Conservation (phyloP, 768 basidiomycete species). For the Boletus pseudo-olivaceus region DNA sequence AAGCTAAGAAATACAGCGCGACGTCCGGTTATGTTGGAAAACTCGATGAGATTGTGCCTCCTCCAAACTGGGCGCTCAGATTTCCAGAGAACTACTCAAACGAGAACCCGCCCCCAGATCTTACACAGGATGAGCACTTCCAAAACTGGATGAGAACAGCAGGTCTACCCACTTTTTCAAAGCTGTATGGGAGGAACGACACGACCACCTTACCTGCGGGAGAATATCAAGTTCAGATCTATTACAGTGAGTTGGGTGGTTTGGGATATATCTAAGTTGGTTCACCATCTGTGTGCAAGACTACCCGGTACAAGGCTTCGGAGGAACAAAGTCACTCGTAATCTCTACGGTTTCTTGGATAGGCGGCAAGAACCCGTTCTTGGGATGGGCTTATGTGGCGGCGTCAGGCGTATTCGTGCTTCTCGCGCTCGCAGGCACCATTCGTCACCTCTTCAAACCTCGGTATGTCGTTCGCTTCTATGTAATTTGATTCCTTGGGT, state of each 20-base stretch:
- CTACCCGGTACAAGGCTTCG: conserved; percentile 87
- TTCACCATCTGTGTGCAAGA: conserved; percentile 46
- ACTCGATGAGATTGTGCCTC: conserved; percentile 73
- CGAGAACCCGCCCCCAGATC: conserved; percentile 64
- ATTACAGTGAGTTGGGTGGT: conserved; percentile 57
- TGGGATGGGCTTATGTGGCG: conserved; percentile 97
- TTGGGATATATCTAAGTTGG: neutral
- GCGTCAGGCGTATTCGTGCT: conserved; percentile 83
- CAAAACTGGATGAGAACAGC: conserved; percentile 99
- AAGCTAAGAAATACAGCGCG: conserved; percentile 82
- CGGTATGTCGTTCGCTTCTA: conserved; percentile 47
- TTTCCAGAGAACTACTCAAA: conserved; percentile 75
- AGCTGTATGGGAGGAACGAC: conserved; percentile 92
- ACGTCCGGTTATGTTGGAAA: conserved; percentile 50
- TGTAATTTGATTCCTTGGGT: neutral
- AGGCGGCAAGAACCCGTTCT: conserved; percentile 96
- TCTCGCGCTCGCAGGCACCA: conserved; percentile 84
- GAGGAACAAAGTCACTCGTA: conserved; percentile 94
- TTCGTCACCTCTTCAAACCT: conserved; percentile 89
- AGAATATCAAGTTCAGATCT: conserved; percentile 68
- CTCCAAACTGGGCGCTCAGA: conserved; percentile 82
- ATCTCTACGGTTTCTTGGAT: conserved; percentile 98
- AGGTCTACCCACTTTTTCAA: conserved; percentile 94
- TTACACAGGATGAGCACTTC: conserved; percentile 83
- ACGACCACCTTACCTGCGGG: conserved; percentile 66